Base-by-base conservation (phyloP, 2,329 filamentous ascomycete species). In the Verruconis gallopava region DNA sequence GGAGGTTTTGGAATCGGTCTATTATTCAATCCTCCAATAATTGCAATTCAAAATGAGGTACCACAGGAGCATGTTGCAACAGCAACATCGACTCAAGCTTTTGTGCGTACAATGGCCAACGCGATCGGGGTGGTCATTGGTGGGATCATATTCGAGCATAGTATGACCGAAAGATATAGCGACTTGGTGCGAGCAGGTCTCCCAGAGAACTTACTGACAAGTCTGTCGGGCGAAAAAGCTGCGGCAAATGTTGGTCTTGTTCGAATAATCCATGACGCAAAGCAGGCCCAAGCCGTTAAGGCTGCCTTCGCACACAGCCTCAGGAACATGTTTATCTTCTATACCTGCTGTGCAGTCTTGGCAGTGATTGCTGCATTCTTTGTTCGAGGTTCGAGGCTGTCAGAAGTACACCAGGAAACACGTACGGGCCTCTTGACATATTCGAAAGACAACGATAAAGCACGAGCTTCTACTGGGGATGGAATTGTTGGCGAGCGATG, bases 141-240 rank as follows among this genome's bases (percentile, higher is more conserved):
- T 18, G 77, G 80, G n/a, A 80, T 85, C 36, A 71, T 88, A 28
- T 86, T 88, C 62, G 78, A 85, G 59, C 86, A 88, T 55, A 64
- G 71, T 45, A 83, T 85, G 76, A 61, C 74, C 48, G 65, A 64
- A 37, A 71, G 75, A 49, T 64, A 68, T 20, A 52, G 61, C 3
- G 52, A 54, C 5, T 66, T 82, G 21, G 57, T 61, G 17, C 51
- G 60, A 21, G 58, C 69, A 3, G 61, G 65, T 1, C 65, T 83
- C 0, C 71, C 71, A 0, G 60, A 64, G 0, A 53, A 70, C 3
- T 60, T 69, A 1, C 75, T 75, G 1, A 50, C 56, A 3, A 52
- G 64, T 18, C 67, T 84, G 4, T 68, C 72, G 3, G 77, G 77
- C n/a, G 61, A 64, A 48, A 67, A 70, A 44, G 75, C 79, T 25